Evolutionary conservation across 768 basidiomycete genomes (phyloP).

Genomic region (Leccinum arenicola): DNA sequence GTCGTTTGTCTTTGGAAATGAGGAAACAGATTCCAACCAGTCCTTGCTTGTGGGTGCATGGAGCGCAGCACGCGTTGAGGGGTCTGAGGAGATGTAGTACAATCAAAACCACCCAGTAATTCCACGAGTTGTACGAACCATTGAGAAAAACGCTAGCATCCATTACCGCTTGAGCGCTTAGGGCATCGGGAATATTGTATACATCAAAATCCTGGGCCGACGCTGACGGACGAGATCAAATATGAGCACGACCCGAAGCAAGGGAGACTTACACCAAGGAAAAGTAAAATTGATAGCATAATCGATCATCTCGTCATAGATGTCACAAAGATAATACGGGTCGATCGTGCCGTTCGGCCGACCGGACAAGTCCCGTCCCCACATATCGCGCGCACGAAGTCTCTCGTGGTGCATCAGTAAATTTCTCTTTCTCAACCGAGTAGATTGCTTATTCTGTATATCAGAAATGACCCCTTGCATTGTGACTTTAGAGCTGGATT

Average conservation of each 20-base stretch:
- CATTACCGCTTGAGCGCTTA: too few relatives aligned
- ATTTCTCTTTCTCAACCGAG: slow-evolving; percentile 11
- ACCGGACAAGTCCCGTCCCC: slow-evolving; percentile 48
- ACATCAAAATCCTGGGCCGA: slow-evolving; percentile 15
- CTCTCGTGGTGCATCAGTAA: slow-evolving; percentile 19
- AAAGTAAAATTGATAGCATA: slow-evolving; percentile 70
- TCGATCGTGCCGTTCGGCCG: slow-evolving; percentile 57
- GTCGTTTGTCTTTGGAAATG: slow-evolving; percentile 14
- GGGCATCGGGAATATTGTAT: too few relatives aligned
- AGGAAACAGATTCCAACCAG: slow-evolving; percentile 31
- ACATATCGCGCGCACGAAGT: slow-evolving; percentile 18
- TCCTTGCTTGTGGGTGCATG: slow-evolving; percentile 67
- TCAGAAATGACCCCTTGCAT: slow-evolving; percentile 12
- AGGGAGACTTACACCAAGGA: slow-evolving; percentile 46
- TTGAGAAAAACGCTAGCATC: too few relatives aligned
- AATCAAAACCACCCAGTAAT: slow-evolving; percentile 42
- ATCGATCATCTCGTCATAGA: slow-evolving; percentile 61
- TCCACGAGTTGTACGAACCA: slow-evolving; percentile 32
- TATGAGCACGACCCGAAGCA: neutral
- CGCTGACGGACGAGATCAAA: neutral
- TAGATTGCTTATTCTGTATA: slow-evolving; percentile 15
- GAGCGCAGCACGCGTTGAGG: slow-evolving; percentile 50
- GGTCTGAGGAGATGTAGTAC: slow-evolving; percentile 35
- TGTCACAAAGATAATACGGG: slow-evolving; percentile 58
- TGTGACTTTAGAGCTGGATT: neutral